Conservation (phyloP, 108 stramenopile species). For the Nitzschia inconspicua region DNA sequence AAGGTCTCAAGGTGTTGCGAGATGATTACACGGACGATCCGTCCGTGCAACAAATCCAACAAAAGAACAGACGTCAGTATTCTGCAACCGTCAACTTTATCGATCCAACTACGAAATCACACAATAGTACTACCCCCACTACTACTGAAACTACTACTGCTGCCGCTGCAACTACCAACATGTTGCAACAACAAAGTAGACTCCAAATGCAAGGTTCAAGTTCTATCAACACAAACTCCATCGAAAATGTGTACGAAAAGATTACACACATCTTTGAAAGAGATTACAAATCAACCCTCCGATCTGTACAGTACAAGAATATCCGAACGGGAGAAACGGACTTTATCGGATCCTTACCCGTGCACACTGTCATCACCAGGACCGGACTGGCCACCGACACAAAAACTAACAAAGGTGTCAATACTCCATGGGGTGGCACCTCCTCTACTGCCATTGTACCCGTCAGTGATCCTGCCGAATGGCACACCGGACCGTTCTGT, state of each 20-base stretch:
- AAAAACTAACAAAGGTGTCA: background rate
- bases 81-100: constrained; percentile 61
- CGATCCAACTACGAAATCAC: constrained; percentile 61
- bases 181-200: constrained; percentile 7
- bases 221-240: background rate
- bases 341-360: constrained; percentile 39
- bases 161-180: constrained; percentile 16
- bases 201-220: background rate
- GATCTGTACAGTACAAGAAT: constrained; percentile 52
- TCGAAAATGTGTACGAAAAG: constrained; percentile 45
- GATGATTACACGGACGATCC: background rate
- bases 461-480: constrained; percentile 47
- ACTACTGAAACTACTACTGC: background rate
- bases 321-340: constrained; percentile 39
- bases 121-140: background rate
- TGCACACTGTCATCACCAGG: constrained; percentile 38
- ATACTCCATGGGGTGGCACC: constrained; percentile 31
- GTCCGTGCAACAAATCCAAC: background rate
- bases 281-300: constrained; percentile 56
- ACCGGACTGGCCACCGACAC: background rate
- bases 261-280: constrained; percentile 37
- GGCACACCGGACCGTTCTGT: constrained; percentile 78
- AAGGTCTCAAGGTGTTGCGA: background rate
- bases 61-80: constrained; percentile 1
- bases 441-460: constrained; percentile 27